Evolutionary conservation across 768 basidiomycete genomes (phyloP), one percentile per base, ranked within the genome.

Genomic region (Harrya chromipes): DNA sequence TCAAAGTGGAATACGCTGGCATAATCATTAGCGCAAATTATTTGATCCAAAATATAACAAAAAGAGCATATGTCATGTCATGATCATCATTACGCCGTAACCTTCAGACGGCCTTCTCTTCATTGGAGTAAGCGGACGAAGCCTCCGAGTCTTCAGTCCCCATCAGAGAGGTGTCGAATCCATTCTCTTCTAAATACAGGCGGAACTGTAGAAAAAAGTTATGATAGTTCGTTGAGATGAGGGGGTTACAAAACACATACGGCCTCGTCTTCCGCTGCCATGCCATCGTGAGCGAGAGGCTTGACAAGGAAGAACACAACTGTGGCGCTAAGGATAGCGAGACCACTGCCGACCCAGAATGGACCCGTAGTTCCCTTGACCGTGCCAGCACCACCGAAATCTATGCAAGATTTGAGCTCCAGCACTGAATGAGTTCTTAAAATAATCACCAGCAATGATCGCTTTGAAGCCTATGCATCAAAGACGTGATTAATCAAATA

Each of bases 291-390:
- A 14, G 73, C 71, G 46, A 94, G 75, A 34, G 91, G 90, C 39
- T 72, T 75, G 60, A 97, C 80, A 69, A 89, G 83, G 67, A 90
- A 66, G 56, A 83, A 76, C 0, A 85, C 83, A 55, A 91, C 70
- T 9, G 83, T 19, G 3, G 94, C 93, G 52, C 87, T 90, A 43
- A 92, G 54, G 40, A 95, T 55, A 4, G 91, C 91, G 41, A 97
- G 77, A 74, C 84, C 86, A 56, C 87, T 88, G n/a, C 77, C 90
- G 54, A 92, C 66, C 87, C 85, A 91, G 79, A 92, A 92, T 13
- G 90, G 90, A 17, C 90, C 90, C 0, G 91, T 92, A 62, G 87
- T 84, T 43, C 84, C 87, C 52, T 71, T 76, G 33, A 69, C 64
- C 21, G 78, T 69, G 12, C 44, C 56, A 2, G 75, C 9, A 6